These are phyloP conservation scores for Penicillium digitatum DNA, from an alignment of 2,329 filamentous ascomycete species.

Conservation along the genomic window DNA sequence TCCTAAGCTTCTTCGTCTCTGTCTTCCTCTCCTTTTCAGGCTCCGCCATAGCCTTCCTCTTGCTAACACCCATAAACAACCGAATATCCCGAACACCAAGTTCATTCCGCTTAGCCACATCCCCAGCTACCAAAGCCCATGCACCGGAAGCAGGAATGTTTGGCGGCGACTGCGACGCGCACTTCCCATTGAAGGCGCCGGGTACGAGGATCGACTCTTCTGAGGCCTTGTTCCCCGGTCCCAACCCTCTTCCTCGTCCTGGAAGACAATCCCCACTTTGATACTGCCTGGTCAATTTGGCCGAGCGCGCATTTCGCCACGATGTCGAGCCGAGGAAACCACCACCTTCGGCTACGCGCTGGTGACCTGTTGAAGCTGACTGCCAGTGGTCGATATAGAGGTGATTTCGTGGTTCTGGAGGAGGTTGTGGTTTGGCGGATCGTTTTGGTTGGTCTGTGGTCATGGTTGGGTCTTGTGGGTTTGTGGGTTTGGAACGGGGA, in stretches of 20 bases:
- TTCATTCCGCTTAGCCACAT: conserved; percentile 24
- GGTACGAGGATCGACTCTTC: not conserved
- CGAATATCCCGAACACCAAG: conserved; percentile 42
- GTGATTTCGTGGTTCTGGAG: conserved; percentile 22
- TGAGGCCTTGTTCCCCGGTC: not conserved
- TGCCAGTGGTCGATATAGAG: conserved; percentile 51
- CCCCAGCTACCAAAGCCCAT: conserved; percentile 46
- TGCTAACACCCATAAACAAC: conserved; percentile 46
- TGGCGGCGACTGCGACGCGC: not conserved
- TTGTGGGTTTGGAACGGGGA: not conserved
- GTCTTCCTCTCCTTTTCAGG: conserved; percentile 12
- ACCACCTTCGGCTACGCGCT: conserved; percentile 70
- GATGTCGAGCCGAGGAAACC: conserved; percentile 57
- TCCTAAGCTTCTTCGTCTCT: conserved; percentile 9
- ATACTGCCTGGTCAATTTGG: conserved; percentile 70
- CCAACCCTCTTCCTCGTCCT: not conserved
- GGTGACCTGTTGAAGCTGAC: conserved; percentile 71
- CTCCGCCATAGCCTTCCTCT: conserved; percentile 40
- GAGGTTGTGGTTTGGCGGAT: not conserved
- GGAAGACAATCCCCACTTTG: conserved; percentile 54
- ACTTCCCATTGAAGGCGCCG: conserved; percentile 17
- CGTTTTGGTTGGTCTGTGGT: not conserved
- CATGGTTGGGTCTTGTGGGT: not conserved
- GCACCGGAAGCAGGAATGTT: conserved; percentile 41
- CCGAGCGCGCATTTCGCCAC: conserved; percentile 67